Percentiles rank a stretch among this genome's conserved stretches.
Evolutionary conservation across 257 asterid species (phyloP).

Genomic region (Solanum chilense): DNA sequence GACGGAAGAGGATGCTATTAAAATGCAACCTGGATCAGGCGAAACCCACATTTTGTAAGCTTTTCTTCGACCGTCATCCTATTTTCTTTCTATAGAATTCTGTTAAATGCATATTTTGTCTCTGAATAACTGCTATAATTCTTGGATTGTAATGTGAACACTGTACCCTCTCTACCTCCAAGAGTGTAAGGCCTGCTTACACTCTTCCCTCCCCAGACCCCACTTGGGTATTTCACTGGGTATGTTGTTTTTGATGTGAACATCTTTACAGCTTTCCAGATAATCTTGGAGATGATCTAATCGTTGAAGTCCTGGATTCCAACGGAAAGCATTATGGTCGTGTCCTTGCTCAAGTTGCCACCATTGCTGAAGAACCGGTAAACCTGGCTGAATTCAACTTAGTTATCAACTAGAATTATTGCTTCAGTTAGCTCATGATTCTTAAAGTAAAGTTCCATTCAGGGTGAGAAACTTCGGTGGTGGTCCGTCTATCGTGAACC

Average conservation of each 20-base stretch:
- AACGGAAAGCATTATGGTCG: constrained; percentile 39
- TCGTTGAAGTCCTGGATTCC: constrained; percentile 39
- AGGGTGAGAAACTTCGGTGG: constrained; percentile 49
- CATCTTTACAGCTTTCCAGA: constrained; percentile 43
- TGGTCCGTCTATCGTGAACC: constrained; percentile 47
- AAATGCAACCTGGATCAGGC: constrained; percentile 43
- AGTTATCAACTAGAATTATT: background rate
- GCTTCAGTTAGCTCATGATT: background rate
- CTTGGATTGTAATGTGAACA: constrained; percentile 4
- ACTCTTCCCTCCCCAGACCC: background rate
- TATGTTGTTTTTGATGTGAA: background rate
- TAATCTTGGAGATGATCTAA: constrained; percentile 39
- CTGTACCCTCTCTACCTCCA: background rate
- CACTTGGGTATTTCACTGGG: background rate
- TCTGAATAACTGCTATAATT: background rate
- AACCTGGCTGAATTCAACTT: background rate
- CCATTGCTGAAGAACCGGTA: constrained; percentile 45
- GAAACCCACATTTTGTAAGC: constrained; percentile 46
- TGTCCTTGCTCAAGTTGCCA: constrained; percentile 43
- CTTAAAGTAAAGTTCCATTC: constrained; percentile 2
- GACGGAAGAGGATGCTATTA: constrained; percentile 35
- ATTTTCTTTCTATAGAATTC: background rate
- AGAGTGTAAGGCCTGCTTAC: background rate
- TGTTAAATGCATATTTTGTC: background rate
- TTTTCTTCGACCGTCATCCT: background rate